These are phyloP conservation scores for Coniferiporia weirii DNA, from an alignment of 1,284 basidiomycete species.

Conservation along the genomic window DNA sequence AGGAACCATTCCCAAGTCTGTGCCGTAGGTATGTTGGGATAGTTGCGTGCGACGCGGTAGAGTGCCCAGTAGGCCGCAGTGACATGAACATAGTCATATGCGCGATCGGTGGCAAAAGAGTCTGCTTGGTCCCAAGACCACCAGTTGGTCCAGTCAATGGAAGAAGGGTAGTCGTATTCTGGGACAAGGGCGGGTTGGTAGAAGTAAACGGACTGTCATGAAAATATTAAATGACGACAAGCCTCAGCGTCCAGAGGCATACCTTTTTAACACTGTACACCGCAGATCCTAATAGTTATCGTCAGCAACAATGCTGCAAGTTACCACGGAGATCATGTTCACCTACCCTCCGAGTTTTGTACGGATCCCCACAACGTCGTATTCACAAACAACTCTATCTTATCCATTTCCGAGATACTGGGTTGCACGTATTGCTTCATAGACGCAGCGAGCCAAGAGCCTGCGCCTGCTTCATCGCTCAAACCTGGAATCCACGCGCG, in stretches of 20 bases:
- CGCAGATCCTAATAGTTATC: slow-evolving; percentile 29
- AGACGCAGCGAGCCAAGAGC: slow-evolving; percentile 50
- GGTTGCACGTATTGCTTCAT: slow-evolving; percentile 56
- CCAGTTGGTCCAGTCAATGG: slow-evolving; percentile 50
- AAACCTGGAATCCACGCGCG: slow-evolving; percentile 55
- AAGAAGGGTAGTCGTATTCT: slow-evolving; percentile 44
- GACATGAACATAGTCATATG: slow-evolving; percentile 58
- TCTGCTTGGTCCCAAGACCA: slow-evolving; percentile 53
- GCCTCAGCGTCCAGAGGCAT: neutral
- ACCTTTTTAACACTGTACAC: slow-evolving; percentile 43
- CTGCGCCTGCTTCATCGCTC: slow-evolving; percentile 55
- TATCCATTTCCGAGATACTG: slow-evolving; percentile 44
- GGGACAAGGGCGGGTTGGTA: slow-evolving; percentile 45
- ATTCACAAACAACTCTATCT: slow-evolving; percentile 47
- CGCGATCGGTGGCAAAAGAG: slow-evolving; percentile 47
- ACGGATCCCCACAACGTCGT: slow-evolving; percentile 46
- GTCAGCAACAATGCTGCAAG: neutral
- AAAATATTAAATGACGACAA: slow-evolving; percentile 3
- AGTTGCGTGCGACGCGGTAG: slow-evolving; percentile 55
- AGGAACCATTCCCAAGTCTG: slow-evolving; percentile 55
- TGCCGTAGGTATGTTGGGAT: slow-evolving; percentile 41
- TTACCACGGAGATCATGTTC: neutral
- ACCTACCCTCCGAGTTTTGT: slow-evolving; percentile 45
- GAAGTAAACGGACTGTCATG: slow-evolving; percentile 45
- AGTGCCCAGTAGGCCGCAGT: slow-evolving; percentile 52